Base-by-base conservation (phyloP, 1,139 yeast genomes). In the Pichia inconspicua region DNA sequence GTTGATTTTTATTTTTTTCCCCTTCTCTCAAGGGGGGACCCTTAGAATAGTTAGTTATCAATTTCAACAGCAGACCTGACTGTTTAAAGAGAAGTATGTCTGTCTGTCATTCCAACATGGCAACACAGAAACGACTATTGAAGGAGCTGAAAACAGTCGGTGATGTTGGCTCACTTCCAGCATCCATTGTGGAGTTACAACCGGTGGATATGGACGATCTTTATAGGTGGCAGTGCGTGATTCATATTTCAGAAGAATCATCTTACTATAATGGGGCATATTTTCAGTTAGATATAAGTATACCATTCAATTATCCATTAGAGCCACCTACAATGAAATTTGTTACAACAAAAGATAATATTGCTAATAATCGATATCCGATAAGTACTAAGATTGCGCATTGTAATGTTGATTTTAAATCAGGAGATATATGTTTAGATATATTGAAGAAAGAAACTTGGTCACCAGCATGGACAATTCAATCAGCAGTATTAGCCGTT, bases 391-490 rank as follows among this genome's bases (percentile, higher is more conserved):
- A 73, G 12, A 80, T 86, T 52, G 78, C 83, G 43, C 96, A 87
- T 62, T 90, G 94, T 3, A 87, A 87, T 61, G 78, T 87, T 41
- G 78, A 81, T 58, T 73, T 80, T 50, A 63, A 66, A 28, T 80
- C 84, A 0, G 96, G 96, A 0, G 92, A 84, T 55, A 83, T 87
- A 4, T 89, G 97, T 64, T 67, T 89, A n/a, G 95, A 88, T 62
- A 83, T 88, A 14, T 70, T 57, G 25, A 45, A 53, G 85, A 48
- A 78, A 80, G 56, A 63, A 61, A 76, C 75, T 53, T 89, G 96
- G 96, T 77, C 92, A 0, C 96, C 96, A 0, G 95, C 95, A 2
- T 89, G 96, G 95, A 81, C 85, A 40, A 63, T 89, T 41, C 70
- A 80, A 46, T 74, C 84, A 49, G 74, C 86, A n/a, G 71, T 86